Percentiles rank a stretch among this genome's conserved stretches.
Evolutionary conservation across 768 basidiomycete species (phyloP).

Genomic region (Amanita inopinata): DNA sequence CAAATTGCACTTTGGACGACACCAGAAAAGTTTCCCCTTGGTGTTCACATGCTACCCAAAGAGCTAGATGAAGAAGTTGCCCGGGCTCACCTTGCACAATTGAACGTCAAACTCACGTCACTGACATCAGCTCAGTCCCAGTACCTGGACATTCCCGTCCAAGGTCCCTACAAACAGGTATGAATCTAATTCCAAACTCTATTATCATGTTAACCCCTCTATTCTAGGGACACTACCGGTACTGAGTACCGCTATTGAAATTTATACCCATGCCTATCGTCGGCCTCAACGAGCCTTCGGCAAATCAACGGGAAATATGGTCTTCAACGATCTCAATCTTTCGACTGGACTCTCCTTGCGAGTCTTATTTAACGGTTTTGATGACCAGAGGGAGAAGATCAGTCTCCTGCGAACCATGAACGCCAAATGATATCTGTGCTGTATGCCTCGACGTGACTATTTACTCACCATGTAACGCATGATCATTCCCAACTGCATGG

Average conservation of each 20-base stretch:
- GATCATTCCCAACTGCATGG: no score
- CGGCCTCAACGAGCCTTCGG: slow-evolving; percentile 78
- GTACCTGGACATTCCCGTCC: slow-evolving; percentile 85
- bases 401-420: not conserved
- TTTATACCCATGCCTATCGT: slow-evolving; percentile 28
- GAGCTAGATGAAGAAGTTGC: slow-evolving; percentile 99
- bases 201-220: slow-evolving; percentile 7
- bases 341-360: slow-evolving; percentile 44
- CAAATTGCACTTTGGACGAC: slow-evolving; percentile 98
- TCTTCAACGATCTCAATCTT: slow-evolving; percentile 56
- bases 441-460: no score
- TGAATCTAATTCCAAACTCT: slow-evolving; percentile 12
- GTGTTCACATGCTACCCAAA: slow-evolving; percentile 98
- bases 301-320: slow-evolving; percentile 46
- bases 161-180: slow-evolving; percentile 58
- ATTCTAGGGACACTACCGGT: slow-evolving; percentile 32
- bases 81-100: slow-evolving; percentile 83
- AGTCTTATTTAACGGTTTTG: slow-evolving; percentile 37
- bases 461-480: no score
- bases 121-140: slow-evolving; percentile 64
- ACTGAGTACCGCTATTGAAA: slow-evolving; percentile 26
- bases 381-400: slow-evolving; percentile 13
- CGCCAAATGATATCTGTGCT: no score
- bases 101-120: slow-evolving; percentile 90
- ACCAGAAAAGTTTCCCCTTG: slow-evolving; percentile 85